Evolutionary conservation across 106 monocot species (phyloP), one percentile per base, ranked within the genome.

Genomic region (Vanilla planifolia): DNA sequence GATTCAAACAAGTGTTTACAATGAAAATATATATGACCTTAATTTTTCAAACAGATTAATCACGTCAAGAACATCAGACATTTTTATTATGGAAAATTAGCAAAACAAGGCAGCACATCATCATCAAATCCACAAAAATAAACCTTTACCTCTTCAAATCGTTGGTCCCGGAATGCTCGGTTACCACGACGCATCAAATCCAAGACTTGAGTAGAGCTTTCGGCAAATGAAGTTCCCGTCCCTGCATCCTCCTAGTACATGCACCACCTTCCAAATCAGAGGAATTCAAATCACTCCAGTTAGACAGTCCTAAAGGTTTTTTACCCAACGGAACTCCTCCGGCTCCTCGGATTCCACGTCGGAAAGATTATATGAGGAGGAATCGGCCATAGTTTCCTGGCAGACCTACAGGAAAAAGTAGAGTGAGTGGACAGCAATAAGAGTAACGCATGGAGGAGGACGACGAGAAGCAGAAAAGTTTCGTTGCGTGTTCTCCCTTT

Each of bases 101-200:
- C n/a, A n/a, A n/a, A n/a, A n/a, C 39, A 36, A 22, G 15, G 36
- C n/a, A 37, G 26, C n/a, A n/a, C n/a, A 32, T 20, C 37, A 27
- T 20, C 28, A n/a, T n/a, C 17, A 23, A 0, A n/a, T 9, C 14
- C 16, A 56, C 21, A 29, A 64, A 60, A 23, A n/a, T 22, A 43
- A 66, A 1, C 7, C 35, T 40, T 67, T 28, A 96, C 95, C 78
- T 84, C 86, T 62, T 90, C 90, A 20, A 71, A 76, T 55, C 76
- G 67, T 23, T 65, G 48, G 17, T 73, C 77, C 22, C 79, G 75
- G 72, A 86, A 90, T 9, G 80, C 67, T 7, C 39, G 71, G 33
- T 86, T 84, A 23, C 90, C 95, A 8, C 63, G 51, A 33, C 48
- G 67, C 70, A 87, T 67, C 28, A 90, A 74, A 45, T 83, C 90